A percentile compares a stretch with the other conserved stretches of the same genome.
Conservation (phyloP, 345 rosid species). For the Psidium friedrichsthalianum region DNA sequence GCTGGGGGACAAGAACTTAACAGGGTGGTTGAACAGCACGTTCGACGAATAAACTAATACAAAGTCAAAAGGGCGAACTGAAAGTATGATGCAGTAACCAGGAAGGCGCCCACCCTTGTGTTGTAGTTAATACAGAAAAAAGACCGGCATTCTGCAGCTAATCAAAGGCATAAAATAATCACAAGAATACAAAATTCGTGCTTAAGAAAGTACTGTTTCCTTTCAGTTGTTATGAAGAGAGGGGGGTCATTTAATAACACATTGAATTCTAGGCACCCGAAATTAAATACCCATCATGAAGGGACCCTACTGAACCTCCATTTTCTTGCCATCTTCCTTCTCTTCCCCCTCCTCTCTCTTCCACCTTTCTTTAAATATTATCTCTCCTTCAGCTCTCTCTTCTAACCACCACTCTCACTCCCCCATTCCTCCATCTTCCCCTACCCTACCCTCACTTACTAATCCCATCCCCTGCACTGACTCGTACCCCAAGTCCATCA, state of each 20-base stretch:
- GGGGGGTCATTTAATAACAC: neutral
- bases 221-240: neutral
- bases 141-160: neutral
- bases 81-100: neutral
- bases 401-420: too few species aligned
- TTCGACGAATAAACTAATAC: neutral
- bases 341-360: neutral
- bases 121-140: neutral
- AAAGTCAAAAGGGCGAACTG: neutral
- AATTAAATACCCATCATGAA: neutral
- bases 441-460: too few species aligned
- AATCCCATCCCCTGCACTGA: too few species aligned
- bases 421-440: too few species aligned
- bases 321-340: conserved; percentile 2
- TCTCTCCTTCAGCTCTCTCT: conserved; percentile 1
- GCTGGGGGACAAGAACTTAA: neutral
- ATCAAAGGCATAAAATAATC: neutral
- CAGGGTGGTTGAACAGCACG: neutral
- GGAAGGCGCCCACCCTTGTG: neutral
- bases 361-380: conserved; percentile 15
- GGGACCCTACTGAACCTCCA: neutral
- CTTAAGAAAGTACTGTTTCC: neutral
- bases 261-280: neutral
- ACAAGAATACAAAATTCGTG: neutral
- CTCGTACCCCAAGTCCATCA: too few species aligned